Evolutionary conservation across 148 eudicot genomes (phyloP).

Genomic region (Linanthus parryae): DNA sequence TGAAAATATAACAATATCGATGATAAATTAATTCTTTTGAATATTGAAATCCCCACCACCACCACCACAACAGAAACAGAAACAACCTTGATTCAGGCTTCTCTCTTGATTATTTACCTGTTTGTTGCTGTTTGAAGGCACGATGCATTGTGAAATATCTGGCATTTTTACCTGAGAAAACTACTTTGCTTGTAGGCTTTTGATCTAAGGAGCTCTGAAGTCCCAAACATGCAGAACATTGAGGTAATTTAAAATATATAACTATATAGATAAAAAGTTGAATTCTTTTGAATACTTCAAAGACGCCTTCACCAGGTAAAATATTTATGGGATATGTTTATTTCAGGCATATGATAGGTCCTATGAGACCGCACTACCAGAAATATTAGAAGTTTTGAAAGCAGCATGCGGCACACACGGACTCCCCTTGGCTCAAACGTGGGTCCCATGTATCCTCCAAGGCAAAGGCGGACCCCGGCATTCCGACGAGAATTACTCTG

Average conservation of each 20-base stretch:
- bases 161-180: slow-evolving; percentile 3
- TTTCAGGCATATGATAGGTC: slow-evolving; percentile 41
- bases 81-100: too few relatives aligned
- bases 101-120: too few relatives aligned
- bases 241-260: slow-evolving; percentile 38
- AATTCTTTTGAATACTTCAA: not conserved
- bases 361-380: slow-evolving; percentile 66
- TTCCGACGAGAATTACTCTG: slow-evolving; percentile 52
- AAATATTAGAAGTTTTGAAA: slow-evolving; percentile 61
- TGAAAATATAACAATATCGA: not conserved
- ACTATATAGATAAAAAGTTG: not conserved
- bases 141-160: not conserved
- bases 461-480: slow-evolving; percentile 72
- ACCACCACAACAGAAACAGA: too few relatives aligned
- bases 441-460: slow-evolving; percentile 79
- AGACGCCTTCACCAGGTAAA: not conserved
- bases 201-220: slow-evolving; percentile 67
- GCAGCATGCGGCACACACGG: slow-evolving; percentile 55
- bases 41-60: too few relatives aligned
- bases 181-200: slow-evolving; percentile 55
- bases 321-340: not conserved
- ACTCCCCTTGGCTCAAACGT: slow-evolving; percentile 82
- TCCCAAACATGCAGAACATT: slow-evolving; percentile 29
- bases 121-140: too few relatives aligned
- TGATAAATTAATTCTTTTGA: not conserved